Evolutionary conservation across 345 rosid genomes (phyloP).

Genomic region (Passiflora organensis): DNA sequence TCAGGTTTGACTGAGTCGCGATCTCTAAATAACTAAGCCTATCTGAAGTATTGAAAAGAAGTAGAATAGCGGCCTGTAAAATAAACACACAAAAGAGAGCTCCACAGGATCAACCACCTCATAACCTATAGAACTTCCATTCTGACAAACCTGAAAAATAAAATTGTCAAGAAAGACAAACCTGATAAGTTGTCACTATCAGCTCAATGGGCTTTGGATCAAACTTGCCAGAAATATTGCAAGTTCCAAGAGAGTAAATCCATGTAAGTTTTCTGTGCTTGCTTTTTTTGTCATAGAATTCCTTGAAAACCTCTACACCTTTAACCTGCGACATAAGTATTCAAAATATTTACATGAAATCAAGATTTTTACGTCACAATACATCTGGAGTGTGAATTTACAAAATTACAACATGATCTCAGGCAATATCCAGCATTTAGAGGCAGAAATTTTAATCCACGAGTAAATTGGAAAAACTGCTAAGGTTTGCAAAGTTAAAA

Average conservation of each 20-base stretch:
- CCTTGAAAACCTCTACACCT: constrained; percentile 60
- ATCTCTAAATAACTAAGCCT: constrained; percentile 77
- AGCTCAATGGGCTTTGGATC: constrained; percentile 57
- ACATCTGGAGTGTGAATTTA: not conserved
- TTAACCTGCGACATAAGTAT: constrained; percentile 44
- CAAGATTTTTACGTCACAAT: too few relatives aligned
- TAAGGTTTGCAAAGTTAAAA: not conserved
- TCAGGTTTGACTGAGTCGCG: constrained; percentile 69
- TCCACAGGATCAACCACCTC: constrained; percentile 1
- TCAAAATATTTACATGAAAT: too few relatives aligned
- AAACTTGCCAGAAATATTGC: constrained; percentile 56
- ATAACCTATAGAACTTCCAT: not conserved
- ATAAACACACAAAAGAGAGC: not conserved
- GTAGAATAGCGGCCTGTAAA: constrained; percentile 73
- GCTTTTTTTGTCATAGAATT: constrained; percentile 53
- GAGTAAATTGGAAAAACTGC: not conserved
- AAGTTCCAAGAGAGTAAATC: constrained; percentile 64
- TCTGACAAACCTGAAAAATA: not conserved
- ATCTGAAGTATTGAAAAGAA: constrained; percentile 80
- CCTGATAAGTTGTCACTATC: constrained; percentile 81
- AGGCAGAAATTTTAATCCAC: not conserved
- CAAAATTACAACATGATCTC: not conserved
- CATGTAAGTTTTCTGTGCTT: constrained; percentile 68
- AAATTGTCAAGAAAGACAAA: constrained; percentile 9
- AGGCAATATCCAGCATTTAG: not conserved